Percentiles rank a stretch among this genome's conserved stretches.
phyloP scores from a whole-genome alignment of 2,329 filamentous ascomycete genomes.

The Septoria linicola region DNA sequence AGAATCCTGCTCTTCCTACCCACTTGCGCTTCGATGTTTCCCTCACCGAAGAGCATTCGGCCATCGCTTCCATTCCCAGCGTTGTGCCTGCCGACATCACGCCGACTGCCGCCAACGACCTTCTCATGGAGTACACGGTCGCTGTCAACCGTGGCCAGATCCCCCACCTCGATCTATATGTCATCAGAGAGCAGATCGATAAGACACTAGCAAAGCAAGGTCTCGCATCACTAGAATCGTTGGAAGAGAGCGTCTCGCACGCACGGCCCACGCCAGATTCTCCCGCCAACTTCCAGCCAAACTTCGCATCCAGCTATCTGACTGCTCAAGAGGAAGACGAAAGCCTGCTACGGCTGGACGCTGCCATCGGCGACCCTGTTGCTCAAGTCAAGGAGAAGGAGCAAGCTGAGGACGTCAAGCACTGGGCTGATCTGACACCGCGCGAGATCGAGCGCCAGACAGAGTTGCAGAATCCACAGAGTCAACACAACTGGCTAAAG shows the following conservation, averaged over 20 bases:
- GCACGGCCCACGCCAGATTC: slow-evolving; percentile 28
- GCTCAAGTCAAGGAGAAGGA: slow-evolving; percentile 38
- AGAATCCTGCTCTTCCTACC: slow-evolving; percentile 54
- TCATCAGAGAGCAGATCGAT: slow-evolving; percentile 37
- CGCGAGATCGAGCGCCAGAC: slow-evolving; percentile 49
- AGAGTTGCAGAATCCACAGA: slow-evolving; percentile 75
- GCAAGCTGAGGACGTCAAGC: slow-evolving; percentile 29
- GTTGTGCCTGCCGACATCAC: slow-evolving; percentile 46
- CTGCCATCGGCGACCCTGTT: slow-evolving; percentile 48
- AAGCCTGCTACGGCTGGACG: slow-evolving; percentile 67
- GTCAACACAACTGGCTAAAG: slow-evolving; percentile 88
- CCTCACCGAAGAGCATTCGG: slow-evolving; percentile 69
- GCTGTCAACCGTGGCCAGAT: slow-evolving; percentile 38
- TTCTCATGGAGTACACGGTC: slow-evolving; percentile 37
- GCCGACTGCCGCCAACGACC: slow-evolving; percentile 34
- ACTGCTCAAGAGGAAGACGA: slow-evolving; percentile 70
- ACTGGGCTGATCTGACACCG: slow-evolving; percentile 42
- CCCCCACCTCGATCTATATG: slow-evolving; percentile 34
- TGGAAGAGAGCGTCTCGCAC: slow-evolving; percentile 46
- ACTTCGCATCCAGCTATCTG: slow-evolving; percentile 64
- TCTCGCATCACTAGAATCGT: slow-evolving; percentile 36
- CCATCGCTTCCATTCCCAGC: slow-evolving; percentile 52
- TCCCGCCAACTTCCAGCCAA: slow-evolving; percentile 49
- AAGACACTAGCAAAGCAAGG: slow-evolving; percentile 34
- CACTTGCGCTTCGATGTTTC: slow-evolving; percentile 60